phyloP scores from a whole-genome alignment of 2,329 filamentous ascomycete genomes.

The Aspergillus puulaauensis region DNA sequence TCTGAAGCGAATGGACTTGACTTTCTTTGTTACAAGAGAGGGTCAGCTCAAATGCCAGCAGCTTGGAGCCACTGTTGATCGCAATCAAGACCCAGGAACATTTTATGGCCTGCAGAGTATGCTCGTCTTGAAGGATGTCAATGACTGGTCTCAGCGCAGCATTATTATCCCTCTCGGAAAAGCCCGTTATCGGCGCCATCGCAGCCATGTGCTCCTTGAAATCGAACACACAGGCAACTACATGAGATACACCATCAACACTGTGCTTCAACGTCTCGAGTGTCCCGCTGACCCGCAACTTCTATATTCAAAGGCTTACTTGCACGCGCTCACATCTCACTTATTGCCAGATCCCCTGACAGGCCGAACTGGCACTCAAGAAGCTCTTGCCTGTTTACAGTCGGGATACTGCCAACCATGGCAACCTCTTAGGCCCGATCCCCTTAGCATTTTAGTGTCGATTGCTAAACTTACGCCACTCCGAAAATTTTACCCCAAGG shows the following conservation, averaged over 20 bases:
- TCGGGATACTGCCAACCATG: constrained; percentile 55
- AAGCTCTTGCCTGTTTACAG: constrained; percentile 52
- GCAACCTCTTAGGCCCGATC: constrained; percentile 30
- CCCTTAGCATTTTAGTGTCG: constrained; percentile 13
- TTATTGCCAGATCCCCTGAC: constrained; percentile 59
- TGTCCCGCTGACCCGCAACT: constrained; percentile 58
- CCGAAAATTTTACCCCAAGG: constrained; percentile 46
- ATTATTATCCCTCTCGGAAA: constrained; percentile 56
- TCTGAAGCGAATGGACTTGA: constrained; percentile 53
- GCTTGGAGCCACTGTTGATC: constrained; percentile 54
- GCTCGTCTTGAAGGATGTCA: constrained; percentile 53
- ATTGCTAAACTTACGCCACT: constrained; percentile 39
- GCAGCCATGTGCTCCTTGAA: constrained; percentile 46
- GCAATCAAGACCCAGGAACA: constrained; percentile 59
- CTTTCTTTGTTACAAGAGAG: constrained; percentile 51
- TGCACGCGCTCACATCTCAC: constrained; percentile 63
- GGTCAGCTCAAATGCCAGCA: constrained; percentile 50
- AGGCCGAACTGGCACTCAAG: constrained; percentile 60
- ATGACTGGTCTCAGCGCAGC: constrained; percentile 45
- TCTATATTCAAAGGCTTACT: constrained; percentile 56
- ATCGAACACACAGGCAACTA: constrained; percentile 43
- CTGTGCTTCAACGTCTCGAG: constrained; percentile 55
- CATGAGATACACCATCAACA: constrained; percentile 54
- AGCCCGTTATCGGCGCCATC: constrained; percentile 26
- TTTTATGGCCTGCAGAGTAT: constrained; percentile 61